Evolutionary conservation across 2,329 filamentous ascomycete genomes (phyloP), one percentile per base, ranked within the genome.

Genomic region (Hypoxylon sp.): DNA sequence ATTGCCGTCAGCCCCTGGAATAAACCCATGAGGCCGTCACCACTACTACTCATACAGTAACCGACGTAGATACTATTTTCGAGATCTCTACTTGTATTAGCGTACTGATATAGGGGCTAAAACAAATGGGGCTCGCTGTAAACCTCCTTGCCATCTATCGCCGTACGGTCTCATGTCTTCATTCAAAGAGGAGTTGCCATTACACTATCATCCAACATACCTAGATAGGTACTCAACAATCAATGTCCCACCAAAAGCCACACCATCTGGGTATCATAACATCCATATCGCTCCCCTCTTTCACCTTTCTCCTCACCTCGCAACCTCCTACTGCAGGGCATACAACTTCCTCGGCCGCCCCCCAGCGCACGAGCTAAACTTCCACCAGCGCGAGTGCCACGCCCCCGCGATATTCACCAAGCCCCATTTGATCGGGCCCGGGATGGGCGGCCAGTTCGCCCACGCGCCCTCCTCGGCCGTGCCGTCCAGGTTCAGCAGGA

Each of bases 401-500:
- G 84, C 80, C 1, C 86, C 87, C 1, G 80, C 86, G 44, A 89
- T 75, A 70, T 89, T 89, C 33, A 85, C 80, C 65, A 91, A 71
- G 0, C 83, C 83, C 87, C 87, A 90, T 58, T 83, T 81, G 63
- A 90, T 81, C 2, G 85, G 83, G 4, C 79, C 81, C 0, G 88
- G 87, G 80, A 90, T 90, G 0, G 88, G 87, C 45, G 88, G 88
- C 87, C 88, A 91, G 70, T 83, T 82, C 11, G 80, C 80, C 87
- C 88, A 90, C 71, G 82, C 74, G 22, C 86, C 87, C 4, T 84
- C 84, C 76, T 91, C 89, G 12, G 74, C 81, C 2, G 83, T 87
- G 42, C 80, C 76, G 74, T 91, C 89, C 20, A 89, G 77, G 72
- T 90, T 90, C 68, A 89, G 75, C 59, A 90, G 73, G 78, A 90